phyloP scores from a whole-genome alignment of 208 protist genomes.

The Trypanosoma boissoni region DNA sequence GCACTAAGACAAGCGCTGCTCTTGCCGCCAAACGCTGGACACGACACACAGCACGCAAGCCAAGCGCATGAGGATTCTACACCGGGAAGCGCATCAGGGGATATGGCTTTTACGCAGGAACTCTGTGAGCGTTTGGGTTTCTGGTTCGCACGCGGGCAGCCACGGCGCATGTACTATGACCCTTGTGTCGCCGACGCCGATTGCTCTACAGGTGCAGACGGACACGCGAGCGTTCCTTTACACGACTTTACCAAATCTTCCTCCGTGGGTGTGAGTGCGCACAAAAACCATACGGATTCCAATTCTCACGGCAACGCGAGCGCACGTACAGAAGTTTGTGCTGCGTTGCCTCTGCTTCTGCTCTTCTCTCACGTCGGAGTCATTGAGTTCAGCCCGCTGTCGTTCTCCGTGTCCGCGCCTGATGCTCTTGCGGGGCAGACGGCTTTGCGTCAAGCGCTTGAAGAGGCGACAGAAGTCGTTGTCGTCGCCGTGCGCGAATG shows the following conservation, averaged over 20 bases:
- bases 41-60: slow-evolving; percentile 17
- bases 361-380: slow-evolving; percentile 24
- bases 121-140: slow-evolving; percentile 60
- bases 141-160: slow-evolving; percentile 65
- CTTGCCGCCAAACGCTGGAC: slow-evolving; percentile 41
- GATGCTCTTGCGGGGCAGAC: slow-evolving; percentile 24
- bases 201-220: neutral
- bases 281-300: too few species aligned
- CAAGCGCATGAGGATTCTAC: neutral
- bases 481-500: slow-evolving; percentile 59
- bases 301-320: too few species aligned
- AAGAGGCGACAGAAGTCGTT: slow-evolving; percentile 49
- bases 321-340: too few species aligned
- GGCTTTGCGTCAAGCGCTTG: slow-evolving; percentile 49
- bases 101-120: slow-evolving; percentile 63
- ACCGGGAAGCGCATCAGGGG: slow-evolving; percentile 25
- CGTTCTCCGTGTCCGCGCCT: slow-evolving; percentile 6
- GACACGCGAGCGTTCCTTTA: neutral
- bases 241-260: too few species aligned
- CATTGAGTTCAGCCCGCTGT: slow-evolving; percentile 10
- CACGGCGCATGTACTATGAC: slow-evolving; percentile 33
- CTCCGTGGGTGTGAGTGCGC: too few species aligned
- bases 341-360: slow-evolving; percentile 22
- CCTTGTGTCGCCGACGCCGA: neutral
- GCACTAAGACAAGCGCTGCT: slow-evolving; percentile 49